A percentile compares a stretch with the other conserved stretches of the same genome.
Evolutionary conservation across 176 grass and related monocot species (phyloP).

Genomic region (Leersia perrieri): DNA sequence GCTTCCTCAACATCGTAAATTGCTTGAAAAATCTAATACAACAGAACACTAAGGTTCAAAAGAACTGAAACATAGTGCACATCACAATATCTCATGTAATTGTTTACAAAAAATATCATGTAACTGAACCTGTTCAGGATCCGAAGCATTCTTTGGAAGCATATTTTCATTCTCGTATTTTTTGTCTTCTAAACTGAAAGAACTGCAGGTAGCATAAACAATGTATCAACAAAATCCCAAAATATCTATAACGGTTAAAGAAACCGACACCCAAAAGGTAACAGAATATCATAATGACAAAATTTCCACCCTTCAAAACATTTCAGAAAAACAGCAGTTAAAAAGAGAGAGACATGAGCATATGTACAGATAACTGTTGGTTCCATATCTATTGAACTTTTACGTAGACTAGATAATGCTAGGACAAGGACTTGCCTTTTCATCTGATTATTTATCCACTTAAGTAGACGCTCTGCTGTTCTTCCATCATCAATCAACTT

Average conservation of each 20-base stretch:
- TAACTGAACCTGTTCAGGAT: constrained; percentile 63
- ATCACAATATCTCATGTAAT: not conserved
- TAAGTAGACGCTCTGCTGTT: constrained; percentile 82
- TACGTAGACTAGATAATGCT: constrained; percentile 18
- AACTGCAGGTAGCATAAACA: constrained; percentile 53
- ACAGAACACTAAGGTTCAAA: constrained; percentile 27
- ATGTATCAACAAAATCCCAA: constrained; percentile 21
- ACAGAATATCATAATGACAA: constrained; percentile 10
- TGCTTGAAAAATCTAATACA: constrained; percentile 69
- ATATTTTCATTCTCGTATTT: constrained; percentile 88
- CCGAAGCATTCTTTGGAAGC: constrained; percentile 61
- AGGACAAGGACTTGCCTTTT: constrained; percentile 57
- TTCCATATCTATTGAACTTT: constrained; percentile 3
- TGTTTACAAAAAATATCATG: constrained; percentile 18
- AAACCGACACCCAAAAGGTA: not conserved
- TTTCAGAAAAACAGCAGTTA: not conserved
- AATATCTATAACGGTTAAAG: not conserved
- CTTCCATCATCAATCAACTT: constrained; percentile 79
- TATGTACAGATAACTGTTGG: not conserved
- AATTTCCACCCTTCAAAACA: not conserved
- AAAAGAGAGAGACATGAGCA: not conserved
- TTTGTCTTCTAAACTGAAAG: constrained; percentile 88
- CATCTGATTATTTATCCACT: constrained; percentile 91
- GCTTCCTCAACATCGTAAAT: constrained; percentile 96
- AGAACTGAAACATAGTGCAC: not conserved